Percentiles rank a stretch among this genome's conserved stretches.
Conservation (phyloP, 2,329 filamentous ascomycete genomes). For the Trichoderma breve region DNA sequence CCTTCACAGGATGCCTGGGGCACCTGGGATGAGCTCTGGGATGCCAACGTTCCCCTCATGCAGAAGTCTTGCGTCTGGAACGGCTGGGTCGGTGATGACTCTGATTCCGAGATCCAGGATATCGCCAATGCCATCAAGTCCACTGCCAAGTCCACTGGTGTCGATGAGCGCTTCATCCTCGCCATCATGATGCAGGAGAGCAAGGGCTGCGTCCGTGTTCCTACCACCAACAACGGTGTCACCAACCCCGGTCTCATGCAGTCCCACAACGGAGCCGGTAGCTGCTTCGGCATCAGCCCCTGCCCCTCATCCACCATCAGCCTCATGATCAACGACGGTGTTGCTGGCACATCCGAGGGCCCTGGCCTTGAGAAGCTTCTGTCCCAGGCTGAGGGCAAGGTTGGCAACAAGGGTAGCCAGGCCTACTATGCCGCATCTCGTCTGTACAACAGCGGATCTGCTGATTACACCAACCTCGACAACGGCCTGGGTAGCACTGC, state of each 20-base stretch:
- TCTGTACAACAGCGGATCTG: slow-evolving; percentile 28
- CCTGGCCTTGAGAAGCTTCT: slow-evolving; percentile 37
- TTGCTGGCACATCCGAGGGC: slow-evolving; percentile 40
- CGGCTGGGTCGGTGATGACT: slow-evolving; percentile 22
- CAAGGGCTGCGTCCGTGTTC: slow-evolving; percentile 44
- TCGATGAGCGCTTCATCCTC: slow-evolving; percentile 44
- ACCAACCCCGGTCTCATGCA: slow-evolving; percentile 45
- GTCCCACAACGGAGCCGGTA: slow-evolving; percentile 36
- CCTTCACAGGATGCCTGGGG: slow-evolving; percentile 24
- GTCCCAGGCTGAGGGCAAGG: background rate
- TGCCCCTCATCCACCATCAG: slow-evolving; percentile 29
- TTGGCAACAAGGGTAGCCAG: slow-evolving; percentile 11
- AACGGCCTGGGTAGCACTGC: slow-evolving; percentile 23
- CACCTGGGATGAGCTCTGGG: slow-evolving; percentile 25
- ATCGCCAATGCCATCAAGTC: slow-evolving; percentile 32
- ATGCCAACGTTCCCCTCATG: slow-evolving; percentile 23
- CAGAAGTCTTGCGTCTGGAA: slow-evolving; percentile 23
- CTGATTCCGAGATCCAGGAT: slow-evolving; percentile 13
- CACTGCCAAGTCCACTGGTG: slow-evolving; percentile 29
- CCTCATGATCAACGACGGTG: slow-evolving; percentile 42
- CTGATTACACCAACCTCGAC: slow-evolving; percentile 26
- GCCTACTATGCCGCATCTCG: slow-evolving; percentile 25
- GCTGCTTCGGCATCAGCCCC: slow-evolving; percentile 39
- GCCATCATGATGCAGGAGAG: slow-evolving; percentile 46
- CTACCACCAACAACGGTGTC: slow-evolving; percentile 42